Conservation (phyloP, 768 basidiomycete genomes). For the Daedalea quercina region DNA sequence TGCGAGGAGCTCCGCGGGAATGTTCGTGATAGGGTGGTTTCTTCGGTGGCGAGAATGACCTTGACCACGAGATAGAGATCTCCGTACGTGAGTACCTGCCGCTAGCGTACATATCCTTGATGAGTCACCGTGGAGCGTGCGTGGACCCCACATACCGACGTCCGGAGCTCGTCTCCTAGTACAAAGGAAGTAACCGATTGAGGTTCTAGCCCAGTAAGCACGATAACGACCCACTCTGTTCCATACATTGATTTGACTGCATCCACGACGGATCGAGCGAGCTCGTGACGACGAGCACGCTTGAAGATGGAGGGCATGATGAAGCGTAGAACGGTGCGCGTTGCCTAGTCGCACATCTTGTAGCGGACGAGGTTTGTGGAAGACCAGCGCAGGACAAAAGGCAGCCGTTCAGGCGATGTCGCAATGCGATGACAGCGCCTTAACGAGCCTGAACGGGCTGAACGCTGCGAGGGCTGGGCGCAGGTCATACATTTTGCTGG, state of each 20-base stretch:
- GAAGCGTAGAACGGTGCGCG: conserved; percentile 7
- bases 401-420: conserved; percentile 11
- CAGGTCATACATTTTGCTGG: background rate
- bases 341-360: conserved; percentile 6
- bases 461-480: background rate
- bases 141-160: background rate
- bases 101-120: background rate
- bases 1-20: conserved; percentile 60
- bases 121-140: background rate
- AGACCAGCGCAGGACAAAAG: conserved; percentile 5
- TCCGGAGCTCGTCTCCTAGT: background rate
- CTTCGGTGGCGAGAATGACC: conserved; percentile 1
- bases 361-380: background rate
- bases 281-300: conserved; percentile 40
- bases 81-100: background rate
- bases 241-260: conserved; percentile 18
- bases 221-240: conserved; percentile 9
- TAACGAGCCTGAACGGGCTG: conserved; percentile 3
- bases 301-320: conserved; percentile 37
- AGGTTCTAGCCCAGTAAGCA: background rate
- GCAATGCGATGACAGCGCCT: conserved; percentile 6
- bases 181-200: background rate
- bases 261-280: conserved; percentile 43
- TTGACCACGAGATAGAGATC: background rate
- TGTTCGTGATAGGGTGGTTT: conserved; percentile 45